phyloP scores from a whole-genome alignment of 805 yeast species.

The Candida ortonii region DNA sequence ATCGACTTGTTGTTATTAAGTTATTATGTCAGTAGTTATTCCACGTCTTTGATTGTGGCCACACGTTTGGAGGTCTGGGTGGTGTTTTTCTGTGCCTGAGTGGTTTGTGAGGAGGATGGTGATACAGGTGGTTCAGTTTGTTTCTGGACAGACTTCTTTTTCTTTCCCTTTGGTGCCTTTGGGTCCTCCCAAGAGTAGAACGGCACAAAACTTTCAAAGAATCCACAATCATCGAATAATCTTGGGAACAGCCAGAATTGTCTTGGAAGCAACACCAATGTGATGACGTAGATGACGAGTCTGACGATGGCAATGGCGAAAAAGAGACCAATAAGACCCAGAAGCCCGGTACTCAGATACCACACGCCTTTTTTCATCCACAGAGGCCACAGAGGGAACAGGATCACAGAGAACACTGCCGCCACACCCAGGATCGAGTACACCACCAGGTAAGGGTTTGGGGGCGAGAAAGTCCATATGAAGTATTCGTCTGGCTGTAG shows the following conservation, averaged over 20 bases:
- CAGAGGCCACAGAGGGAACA: conserved; percentile 94
- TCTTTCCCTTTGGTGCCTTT: conserved; percentile 22
- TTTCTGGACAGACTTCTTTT: conserved; percentile 8
- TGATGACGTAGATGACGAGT: conserved; percentile 60
- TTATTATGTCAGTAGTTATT: conserved; percentile 5
- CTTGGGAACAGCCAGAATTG: conserved; percentile 98
- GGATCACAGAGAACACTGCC: conserved; percentile 58
- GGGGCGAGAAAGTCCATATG: conserved; percentile 78
- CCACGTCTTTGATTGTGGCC: conserved; percentile 28
- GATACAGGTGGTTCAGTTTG: conserved; percentile 1
- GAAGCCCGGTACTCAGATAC: conserved; percentile 75
- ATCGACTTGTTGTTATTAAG: not conserved
- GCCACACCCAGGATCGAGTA: conserved; percentile 66
- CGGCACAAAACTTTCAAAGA: conserved; percentile 88
- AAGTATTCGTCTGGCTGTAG: conserved; percentile 68
- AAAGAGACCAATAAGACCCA: conserved; percentile 72
- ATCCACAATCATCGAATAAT: conserved; percentile 91
- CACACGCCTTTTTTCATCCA: conserved; percentile 88
- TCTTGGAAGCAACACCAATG: conserved; percentile 55
- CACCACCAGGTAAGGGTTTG: conserved; percentile 59
- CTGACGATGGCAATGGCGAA: conserved; percentile 78
- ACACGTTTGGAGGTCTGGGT: conserved; percentile 21
- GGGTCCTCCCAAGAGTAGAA: conserved; percentile 71
- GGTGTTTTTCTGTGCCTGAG: conserved; percentile 12
- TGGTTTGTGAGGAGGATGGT: conserved; percentile 8